Evolutionary conservation across 176 grass and related monocot genomes (phyloP).

Genomic region (Rhynchospora tenuis): DNA sequence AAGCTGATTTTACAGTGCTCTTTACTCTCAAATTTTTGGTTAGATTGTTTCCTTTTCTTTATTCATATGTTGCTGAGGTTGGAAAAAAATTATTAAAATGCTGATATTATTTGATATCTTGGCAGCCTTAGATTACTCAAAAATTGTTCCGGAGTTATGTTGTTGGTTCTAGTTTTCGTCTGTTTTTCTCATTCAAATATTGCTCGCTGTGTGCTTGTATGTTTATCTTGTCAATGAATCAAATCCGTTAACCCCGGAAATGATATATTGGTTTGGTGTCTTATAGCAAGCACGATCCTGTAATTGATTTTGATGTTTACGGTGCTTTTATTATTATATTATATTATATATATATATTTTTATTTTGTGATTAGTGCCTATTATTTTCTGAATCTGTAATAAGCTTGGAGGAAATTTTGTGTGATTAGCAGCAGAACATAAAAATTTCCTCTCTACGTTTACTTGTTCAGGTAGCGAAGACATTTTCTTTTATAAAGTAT

Average conservation of each 20-base stretch:
- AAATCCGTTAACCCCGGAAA: not conserved
- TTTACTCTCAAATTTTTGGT: not conserved
- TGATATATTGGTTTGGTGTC: not conserved
- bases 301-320: not conserved
- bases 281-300: not conserved
- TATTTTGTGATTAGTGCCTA: not conserved
- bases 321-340: not conserved
- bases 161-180: not conserved
- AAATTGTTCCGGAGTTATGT: not conserved
- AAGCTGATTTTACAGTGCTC: not conserved
- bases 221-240: not conserved
- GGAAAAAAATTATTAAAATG: not conserved
- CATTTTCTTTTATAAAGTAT: too few relatives aligned
- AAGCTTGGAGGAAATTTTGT: not conserved
- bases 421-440: not conserved
- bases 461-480: too few relatives aligned
- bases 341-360: not conserved
- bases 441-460: not conserved
- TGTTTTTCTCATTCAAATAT: not conserved
- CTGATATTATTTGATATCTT: not conserved
- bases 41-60: not conserved
- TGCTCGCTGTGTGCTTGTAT: not conserved
- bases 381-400: too few relatives aligned
- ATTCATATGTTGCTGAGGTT: not conserved
- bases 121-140: not conserved